Conservation (phyloP, 345 rosid species). For the Lagerstroemia speciosa region DNA sequence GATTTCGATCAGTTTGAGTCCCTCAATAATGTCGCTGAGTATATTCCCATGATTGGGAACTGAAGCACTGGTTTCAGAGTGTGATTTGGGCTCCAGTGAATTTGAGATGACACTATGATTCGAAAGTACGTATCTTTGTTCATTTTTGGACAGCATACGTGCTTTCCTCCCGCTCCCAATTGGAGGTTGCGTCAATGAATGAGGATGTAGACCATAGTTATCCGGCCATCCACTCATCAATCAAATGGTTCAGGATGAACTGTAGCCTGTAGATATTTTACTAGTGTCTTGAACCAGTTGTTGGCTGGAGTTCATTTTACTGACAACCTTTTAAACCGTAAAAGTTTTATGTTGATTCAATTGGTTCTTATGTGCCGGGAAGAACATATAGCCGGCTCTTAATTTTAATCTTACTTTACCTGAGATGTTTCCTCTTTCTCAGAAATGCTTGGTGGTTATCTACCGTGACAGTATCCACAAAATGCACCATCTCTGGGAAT, state of each 20-base stretch:
- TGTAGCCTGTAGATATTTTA: neutral
- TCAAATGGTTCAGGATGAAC: neutral
- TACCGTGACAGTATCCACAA: neutral
- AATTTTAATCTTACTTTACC: neutral
- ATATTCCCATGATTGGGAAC: neutral
- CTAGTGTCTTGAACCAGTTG: neutral
- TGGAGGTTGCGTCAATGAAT: neutral
- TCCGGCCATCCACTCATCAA: neutral
- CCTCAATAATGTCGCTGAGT: no score
- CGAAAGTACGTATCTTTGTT: neutral
- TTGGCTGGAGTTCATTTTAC: neutral
- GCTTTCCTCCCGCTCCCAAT: neutral
- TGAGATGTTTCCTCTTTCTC: neutral
- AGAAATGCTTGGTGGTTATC: neutral
- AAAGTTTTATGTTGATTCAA: neutral
- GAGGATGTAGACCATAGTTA: neutral
- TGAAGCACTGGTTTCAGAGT: neutral
- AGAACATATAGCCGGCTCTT: neutral
- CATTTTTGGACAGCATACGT: neutral
- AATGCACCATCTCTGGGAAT: neutral
- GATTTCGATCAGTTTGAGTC: neutral
- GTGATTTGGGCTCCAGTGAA: neutral
- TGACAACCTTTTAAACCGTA: neutral
- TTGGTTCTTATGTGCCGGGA: neutral
- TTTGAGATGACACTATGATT: neutral